Percentiles rank a stretch among this genome's conserved stretches.
These are phyloP conservation scores for Polyporus arcularius DNA, from an alignment of 768 basidiomycete genomes.

Conservation along the genomic window DNA sequence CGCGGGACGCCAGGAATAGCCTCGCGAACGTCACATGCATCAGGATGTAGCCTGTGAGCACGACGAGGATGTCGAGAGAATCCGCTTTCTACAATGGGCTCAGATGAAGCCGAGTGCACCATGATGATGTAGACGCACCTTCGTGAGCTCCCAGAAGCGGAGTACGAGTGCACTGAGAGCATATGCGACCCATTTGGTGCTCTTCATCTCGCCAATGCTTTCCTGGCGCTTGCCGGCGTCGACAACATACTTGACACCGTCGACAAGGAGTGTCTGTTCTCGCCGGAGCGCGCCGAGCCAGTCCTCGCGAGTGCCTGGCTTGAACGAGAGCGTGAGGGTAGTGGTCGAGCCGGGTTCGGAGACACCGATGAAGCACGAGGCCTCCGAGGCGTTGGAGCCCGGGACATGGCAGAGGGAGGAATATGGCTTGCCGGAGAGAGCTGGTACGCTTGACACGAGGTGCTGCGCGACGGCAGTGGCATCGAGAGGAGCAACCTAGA, in stretches of 20 bases:
- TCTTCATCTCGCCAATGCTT: constrained; percentile 72
- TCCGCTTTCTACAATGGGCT: constrained; percentile 72
- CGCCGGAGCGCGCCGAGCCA: constrained; percentile 45
- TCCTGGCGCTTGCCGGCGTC: constrained; percentile 48
- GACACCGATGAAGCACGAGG: constrained; percentile 44
- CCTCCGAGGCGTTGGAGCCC: constrained; percentile 23
- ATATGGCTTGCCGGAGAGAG: constrained; percentile 48
- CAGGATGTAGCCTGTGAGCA: constrained; percentile 88
- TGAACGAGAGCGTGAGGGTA: constrained; percentile 53
- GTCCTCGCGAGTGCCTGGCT: constrained; percentile 49
- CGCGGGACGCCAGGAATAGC: constrained; percentile 84
- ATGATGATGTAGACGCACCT: constrained; percentile 42
- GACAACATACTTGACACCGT: constrained; percentile 49
- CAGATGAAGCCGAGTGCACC: background rate
- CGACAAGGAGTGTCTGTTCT: constrained; percentile 29
- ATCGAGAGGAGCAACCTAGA: constrained; percentile 34
- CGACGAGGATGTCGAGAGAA: constrained; percentile 92
- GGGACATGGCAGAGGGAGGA: constrained; percentile 52
- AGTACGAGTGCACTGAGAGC: constrained; percentile 73
- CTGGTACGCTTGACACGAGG: constrained; percentile 43
- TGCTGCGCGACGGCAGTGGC: constrained; percentile 49
- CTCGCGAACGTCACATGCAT: constrained; percentile 97
- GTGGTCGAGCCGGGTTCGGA: constrained; percentile 35
- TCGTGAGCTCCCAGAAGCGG: constrained; percentile 85
- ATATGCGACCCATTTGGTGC: constrained; percentile 87